Percentiles rank a stretch among this genome's conserved stretches.
Conservation (phyloP, 2,329 filamentous ascomycete genomes). For the Alternaria sp. region DNA sequence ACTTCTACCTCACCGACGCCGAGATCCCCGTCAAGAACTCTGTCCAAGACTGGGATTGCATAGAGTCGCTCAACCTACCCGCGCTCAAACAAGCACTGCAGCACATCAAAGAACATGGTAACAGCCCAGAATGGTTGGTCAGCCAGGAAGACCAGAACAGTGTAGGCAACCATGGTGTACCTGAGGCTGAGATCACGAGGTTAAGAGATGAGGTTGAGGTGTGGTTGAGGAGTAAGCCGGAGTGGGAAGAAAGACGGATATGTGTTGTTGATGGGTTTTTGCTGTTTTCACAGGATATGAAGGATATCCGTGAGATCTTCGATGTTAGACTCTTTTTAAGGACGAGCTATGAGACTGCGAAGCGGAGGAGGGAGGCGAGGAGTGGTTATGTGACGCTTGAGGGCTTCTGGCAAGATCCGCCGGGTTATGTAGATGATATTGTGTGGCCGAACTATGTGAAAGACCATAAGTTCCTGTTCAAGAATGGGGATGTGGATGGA, state of each 20-base stretch:
- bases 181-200: slow-evolving; percentile 43
- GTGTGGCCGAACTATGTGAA: slow-evolving; percentile 95
- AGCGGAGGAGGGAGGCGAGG: slow-evolving; percentile 69
- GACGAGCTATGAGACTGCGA: slow-evolving; percentile 66
- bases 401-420: slow-evolving; percentile 95
- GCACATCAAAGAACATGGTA: slow-evolving; percentile 73
- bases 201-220: slow-evolving; percentile 31
- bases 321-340: slow-evolving; percentile 81
- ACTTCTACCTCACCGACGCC: slow-evolving; percentile 86
- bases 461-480: slow-evolving; percentile 82
- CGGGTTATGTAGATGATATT: slow-evolving; percentile 89
- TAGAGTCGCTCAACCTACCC: slow-evolving; percentile 75
- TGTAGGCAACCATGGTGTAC: slow-evolving; percentile 50
- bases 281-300: slow-evolving; percentile 70
- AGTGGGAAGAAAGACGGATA: slow-evolving; percentile 30
- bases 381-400: slow-evolving; percentile 79
- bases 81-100: slow-evolving; percentile 70
- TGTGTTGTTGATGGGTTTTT: slow-evolving; percentile 90
- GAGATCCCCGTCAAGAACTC: slow-evolving; percentile 62
- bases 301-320: slow-evolving; percentile 62
- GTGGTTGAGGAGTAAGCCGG: slow-evolving; percentile 11
- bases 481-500: slow-evolving; percentile 69
- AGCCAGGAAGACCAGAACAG: slow-evolving; percentile 67
- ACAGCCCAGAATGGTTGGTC: slow-evolving; percentile 55
- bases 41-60: slow-evolving; percentile 90